Evolutionary conservation across 345 rosid species (phyloP), one percentile per base, ranked within the genome.

Genomic region (Salix koriyanagi): DNA sequence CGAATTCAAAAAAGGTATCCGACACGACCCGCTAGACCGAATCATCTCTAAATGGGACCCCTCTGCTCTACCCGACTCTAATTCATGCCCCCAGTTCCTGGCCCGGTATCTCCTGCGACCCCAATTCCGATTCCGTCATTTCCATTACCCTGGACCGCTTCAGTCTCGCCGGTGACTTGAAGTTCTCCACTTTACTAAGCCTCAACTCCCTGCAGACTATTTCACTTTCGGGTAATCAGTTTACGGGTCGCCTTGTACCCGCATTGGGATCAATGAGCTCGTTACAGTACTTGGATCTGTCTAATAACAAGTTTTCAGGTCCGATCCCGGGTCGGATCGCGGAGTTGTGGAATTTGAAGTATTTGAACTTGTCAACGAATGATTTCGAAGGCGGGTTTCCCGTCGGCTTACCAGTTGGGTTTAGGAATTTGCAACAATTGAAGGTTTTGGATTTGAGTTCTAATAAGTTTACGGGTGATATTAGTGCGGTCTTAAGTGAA

Each of bases 1-100:
- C 10, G 98, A 93, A 87, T 95, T 95, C 89, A 91, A 87, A 69
- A 95, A 95, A 78, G 98, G 99, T 6, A 93, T 95, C 79, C 83
- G 72, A 2, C 65, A 42, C 60, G 96, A 93, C 76, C 87, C 91
- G 6, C 80, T 83, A 0, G 72, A 79, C 42, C 80, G 71, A 65
- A 84, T 85, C 14, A 46, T 76, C 61, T 72, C 81, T 7, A 34
- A 86, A 70, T 95, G 99, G 98, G 70, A 68, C 72, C 50, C 34
- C 21, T 77, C 87, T 37, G 61, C 76, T 9, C 74, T 81, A 50
- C 2, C 88, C 65, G 86, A 86, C 79, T 80, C 75, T 8, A 54
- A 44, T 0, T 70, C 86, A 2, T 92, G 97, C 80, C 94, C 91
- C 42, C 62, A 15, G n/a, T 1, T 70, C 71, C 7, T 95, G 97